Evolutionary conservation across 208 protist species (phyloP).

Genomic region (Sergeia podlipaevii): DNA sequence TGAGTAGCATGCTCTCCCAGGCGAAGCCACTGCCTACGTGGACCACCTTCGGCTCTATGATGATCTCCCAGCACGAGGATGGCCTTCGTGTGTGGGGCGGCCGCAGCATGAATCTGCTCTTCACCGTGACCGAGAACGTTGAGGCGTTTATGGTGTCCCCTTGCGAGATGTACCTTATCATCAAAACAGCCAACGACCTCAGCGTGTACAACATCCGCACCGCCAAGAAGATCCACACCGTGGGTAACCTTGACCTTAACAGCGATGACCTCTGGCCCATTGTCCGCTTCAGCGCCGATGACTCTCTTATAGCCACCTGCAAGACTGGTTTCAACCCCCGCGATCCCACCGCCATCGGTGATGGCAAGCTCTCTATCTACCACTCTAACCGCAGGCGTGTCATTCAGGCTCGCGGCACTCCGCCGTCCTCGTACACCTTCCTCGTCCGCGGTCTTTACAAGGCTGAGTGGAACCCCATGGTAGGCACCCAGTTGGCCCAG

Average conservation of each 20-base stretch:
- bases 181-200: conserved; percentile 77
- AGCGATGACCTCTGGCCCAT: conserved; percentile 81
- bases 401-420: conserved; percentile 40
- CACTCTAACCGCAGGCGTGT: conserved; percentile 69
- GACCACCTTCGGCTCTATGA: conserved; percentile 82
- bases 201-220: conserved; percentile 78
- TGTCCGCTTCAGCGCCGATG: conserved; percentile 82
- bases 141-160: conserved; percentile 83
- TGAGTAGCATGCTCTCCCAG: conserved; percentile 60
- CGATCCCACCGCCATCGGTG: conserved; percentile 19
- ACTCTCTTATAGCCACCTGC: conserved; percentile 79
- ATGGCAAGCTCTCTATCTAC: conserved; percentile 78
- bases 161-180: conserved; percentile 86
- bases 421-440: conserved; percentile 49
- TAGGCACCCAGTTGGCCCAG: conserved; percentile 77
- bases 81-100: conserved; percentile 85
- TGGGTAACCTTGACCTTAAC: conserved; percentile 78
- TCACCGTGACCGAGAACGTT: conserved; percentile 73
- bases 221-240: conserved; percentile 76
- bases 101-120: conserved; percentile 75
- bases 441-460: conserved; percentile 67
- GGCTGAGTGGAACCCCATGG: conserved; percentile 82
- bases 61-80: conserved; percentile 67
- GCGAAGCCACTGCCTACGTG: conserved; percentile 74
- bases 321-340: conserved; percentile 51